Conservation (phyloP, 495 filamentous ascomycete genomes). For the Baudoinia panamericana region DNA sequence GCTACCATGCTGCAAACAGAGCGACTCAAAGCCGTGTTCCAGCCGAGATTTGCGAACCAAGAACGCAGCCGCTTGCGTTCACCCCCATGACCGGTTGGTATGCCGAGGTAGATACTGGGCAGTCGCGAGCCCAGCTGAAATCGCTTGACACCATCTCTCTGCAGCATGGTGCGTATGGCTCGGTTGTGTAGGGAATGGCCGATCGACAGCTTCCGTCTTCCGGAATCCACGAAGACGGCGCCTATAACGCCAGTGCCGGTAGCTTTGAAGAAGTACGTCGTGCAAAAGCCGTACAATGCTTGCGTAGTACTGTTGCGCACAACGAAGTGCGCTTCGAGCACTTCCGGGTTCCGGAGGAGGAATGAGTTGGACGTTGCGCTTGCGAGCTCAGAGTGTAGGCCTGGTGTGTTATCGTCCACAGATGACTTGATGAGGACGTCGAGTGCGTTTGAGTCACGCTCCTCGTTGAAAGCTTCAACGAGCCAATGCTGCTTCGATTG, state of each 20-base stretch:
- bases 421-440: constrained; percentile 53
- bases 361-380: constrained; percentile 65
- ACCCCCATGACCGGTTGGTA: constrained; percentile 44
- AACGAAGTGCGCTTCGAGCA: constrained; percentile 74
- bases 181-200: constrained; percentile 73
- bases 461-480: constrained; percentile 68
- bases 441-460: constrained; percentile 57
- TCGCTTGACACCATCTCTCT: constrained; percentile 53
- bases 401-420: constrained; percentile 43
- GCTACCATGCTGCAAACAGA: constrained; percentile 53
- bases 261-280: constrained; percentile 64
- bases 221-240: constrained; percentile 69
- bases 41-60: constrained; percentile 58
- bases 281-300: constrained; percentile 76
- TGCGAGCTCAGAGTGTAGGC: constrained; percentile 45
- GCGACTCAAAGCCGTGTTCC: constrained; percentile 50
- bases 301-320: constrained; percentile 84
- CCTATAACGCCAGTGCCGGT: constrained; percentile 64
- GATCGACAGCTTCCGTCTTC: constrained; percentile 71
- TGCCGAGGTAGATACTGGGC: constrained; percentile 66
- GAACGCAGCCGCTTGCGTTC: constrained; percentile 38
- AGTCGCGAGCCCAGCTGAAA: constrained; percentile 69
- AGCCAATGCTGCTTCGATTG: constrained; percentile 82
- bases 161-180: constrained; percentile 57
- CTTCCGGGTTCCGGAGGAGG: constrained; percentile 48